phyloP scores from a whole-genome alignment of 768 basidiomycete species.

The Russula griseocarnosa region DNA sequence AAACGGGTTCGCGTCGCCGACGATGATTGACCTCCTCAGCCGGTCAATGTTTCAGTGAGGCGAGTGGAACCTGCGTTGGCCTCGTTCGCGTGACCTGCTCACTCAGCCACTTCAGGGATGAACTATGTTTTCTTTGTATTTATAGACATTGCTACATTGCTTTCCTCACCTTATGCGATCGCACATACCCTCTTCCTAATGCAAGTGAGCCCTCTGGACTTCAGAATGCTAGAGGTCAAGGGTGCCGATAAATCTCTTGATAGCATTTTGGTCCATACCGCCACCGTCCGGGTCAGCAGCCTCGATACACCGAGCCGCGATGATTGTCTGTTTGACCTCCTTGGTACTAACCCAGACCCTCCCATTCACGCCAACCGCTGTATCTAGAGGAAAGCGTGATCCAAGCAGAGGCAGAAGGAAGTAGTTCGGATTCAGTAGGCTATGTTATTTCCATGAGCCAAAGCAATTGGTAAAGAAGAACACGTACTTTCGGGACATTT shows the following conservation, averaged over 20 bases:
- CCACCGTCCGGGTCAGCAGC: slow-evolving; percentile 72
- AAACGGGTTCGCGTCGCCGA: slow-evolving; percentile 66
- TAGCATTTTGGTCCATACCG: slow-evolving; percentile 50
- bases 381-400: slow-evolving; percentile 77
- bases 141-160: slow-evolving; percentile 12
- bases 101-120: not conserved
- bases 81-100: not conserved
- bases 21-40: slow-evolving; percentile 36
- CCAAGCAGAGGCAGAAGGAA: slow-evolving; percentile 82
- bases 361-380: slow-evolving; percentile 88
- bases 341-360: slow-evolving; percentile 84
- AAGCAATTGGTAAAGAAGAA: not conserved
- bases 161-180: slow-evolving; percentile 5
- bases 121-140: slow-evolving; percentile 22
- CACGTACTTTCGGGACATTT: slow-evolving; percentile 80
- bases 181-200: not conserved
- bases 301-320: slow-evolving; percentile 73
- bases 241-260: slow-evolving; percentile 51
- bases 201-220: slow-evolving; percentile 1
- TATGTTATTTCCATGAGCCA: slow-evolving; percentile 33
- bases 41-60: slow-evolving; percentile 2
- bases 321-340: slow-evolving; percentile 69
- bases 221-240: slow-evolving; percentile 39
- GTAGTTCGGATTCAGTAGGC: slow-evolving; percentile 75
- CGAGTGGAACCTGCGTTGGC: not conserved